These are phyloP conservation scores for Paramarasmius palmivorus DNA, from an alignment of 1,284 basidiomycete species.

Conservation along the genomic window DNA sequence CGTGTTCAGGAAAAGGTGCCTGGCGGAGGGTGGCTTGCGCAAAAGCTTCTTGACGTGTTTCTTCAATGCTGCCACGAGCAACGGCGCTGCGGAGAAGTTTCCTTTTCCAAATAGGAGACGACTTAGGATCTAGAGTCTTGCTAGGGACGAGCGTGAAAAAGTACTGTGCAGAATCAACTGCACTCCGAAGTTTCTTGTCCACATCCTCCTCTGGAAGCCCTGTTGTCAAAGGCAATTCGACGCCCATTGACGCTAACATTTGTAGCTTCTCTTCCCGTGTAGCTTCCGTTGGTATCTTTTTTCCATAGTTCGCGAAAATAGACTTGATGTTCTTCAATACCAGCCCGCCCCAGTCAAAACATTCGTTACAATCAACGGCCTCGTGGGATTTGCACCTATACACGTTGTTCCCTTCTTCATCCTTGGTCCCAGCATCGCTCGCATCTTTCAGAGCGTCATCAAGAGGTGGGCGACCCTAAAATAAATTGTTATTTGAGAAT, in stretches of 20 bases:
- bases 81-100: conserved; percentile 1
- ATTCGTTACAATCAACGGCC: neutral
- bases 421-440: neutral
- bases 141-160: neutral
- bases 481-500: neutral
- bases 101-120: conserved; percentile 4
- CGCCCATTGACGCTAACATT: neutral
- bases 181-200: neutral
- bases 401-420: neutral
- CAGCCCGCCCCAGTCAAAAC: neutral
- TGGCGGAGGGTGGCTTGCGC: neutral
- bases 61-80: conserved; percentile 2
- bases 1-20: conserved; percentile 7
- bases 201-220: conserved; percentile 1
- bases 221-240: neutral
- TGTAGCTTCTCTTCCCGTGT: conserved; percentile 1
- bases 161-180: neutral
- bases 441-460: neutral
- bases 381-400: conserved; percentile 1
- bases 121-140: conserved; percentile 7
- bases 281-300: neutral
- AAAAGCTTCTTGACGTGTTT: neutral
- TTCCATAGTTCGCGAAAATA: neutral
- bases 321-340: neutral
- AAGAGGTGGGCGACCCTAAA: neutral